Evolutionary conservation across 2,329 filamentous ascomycete species (phyloP).

Genomic region (Dactylellina parvicollis): DNA sequence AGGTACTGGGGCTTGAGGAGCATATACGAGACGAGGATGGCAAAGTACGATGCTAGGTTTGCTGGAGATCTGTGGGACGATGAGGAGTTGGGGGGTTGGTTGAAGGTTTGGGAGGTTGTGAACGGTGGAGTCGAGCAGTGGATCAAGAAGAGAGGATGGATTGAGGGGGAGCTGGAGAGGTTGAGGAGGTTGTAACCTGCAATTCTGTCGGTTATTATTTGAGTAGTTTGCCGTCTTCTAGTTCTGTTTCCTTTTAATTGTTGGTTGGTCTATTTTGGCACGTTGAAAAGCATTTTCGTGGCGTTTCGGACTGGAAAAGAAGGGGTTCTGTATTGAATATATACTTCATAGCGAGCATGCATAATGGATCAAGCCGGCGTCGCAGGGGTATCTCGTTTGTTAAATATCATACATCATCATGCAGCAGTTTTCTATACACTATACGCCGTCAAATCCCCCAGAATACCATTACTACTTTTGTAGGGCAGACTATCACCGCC

Average conservation of each 20-base stretch:
- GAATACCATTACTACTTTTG: neutral
- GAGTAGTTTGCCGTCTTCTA: no score
- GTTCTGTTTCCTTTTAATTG: neutral
- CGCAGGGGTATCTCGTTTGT: constrained; percentile 16
- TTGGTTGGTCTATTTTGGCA: neutral
- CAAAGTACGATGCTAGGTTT: constrained; percentile 48
- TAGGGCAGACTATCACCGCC: neutral
- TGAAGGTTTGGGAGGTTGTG: constrained; percentile 44
- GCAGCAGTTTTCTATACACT: no score
- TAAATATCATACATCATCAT: no score
- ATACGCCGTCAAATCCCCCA: neutral
- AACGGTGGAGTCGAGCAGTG: constrained; percentile 38
- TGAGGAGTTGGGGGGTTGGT: constrained; percentile 43
- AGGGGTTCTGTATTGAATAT: neutral
- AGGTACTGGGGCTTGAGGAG: constrained; percentile 42
- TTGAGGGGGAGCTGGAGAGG: constrained; percentile 41
- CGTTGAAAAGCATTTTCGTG: constrained; percentile 20
- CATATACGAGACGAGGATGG: constrained; percentile 51
- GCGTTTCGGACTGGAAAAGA: constrained; percentile 14
- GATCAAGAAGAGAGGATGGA: constrained; percentile 33
- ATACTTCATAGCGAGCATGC: neutral
- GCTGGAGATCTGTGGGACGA: constrained; percentile 50
- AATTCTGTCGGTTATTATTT: neutral
- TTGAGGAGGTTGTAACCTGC: constrained; percentile 17
- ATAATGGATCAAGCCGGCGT: neutral